These are phyloP conservation scores for Cyclotella baltica DNA, from an alignment of 108 stramenopile genomes.

Conservation along the genomic window DNA sequence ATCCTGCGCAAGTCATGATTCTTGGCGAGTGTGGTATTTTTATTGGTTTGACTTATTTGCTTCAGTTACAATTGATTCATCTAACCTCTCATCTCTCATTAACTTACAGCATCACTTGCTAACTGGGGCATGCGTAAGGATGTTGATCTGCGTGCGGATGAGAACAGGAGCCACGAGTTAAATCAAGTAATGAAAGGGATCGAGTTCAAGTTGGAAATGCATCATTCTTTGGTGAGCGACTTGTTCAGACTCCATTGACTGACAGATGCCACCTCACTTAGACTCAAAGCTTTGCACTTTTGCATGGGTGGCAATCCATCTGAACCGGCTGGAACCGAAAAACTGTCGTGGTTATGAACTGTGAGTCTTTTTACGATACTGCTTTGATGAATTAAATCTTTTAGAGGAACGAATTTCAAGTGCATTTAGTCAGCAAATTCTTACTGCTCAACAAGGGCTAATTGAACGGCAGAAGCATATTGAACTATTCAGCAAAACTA, in stretches of 20 bases:
- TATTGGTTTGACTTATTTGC: too few species aligned
- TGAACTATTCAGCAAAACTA: conserved; percentile 77
- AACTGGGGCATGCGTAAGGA: conserved; percentile 93
- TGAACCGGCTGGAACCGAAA: conserved; percentile 99
- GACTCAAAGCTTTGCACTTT: conserved; percentile 96
- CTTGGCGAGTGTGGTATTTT: conserved; percentile 18
- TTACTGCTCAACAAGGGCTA: conserved; percentile 95
- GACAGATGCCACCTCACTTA: conserved; percentile 98
- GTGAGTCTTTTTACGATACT: conserved; percentile 91
- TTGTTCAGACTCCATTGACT: conserved; percentile 98
- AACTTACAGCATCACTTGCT: conserved; percentile 87
- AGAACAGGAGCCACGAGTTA: conserved; percentile 55
- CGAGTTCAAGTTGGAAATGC: conserved; percentile 92
- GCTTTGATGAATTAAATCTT: conserved; percentile 99
- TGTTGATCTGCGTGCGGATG: conserved; percentile 63
- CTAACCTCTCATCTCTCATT: too few species aligned
- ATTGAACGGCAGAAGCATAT: conserved; percentile 71
- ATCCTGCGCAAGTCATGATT: conserved; percentile 96
- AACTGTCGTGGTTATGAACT: conserved; percentile 99
- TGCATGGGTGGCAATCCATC: conserved; percentile 98
- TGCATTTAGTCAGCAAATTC: conserved; percentile 98
- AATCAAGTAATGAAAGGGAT: conserved; percentile 53
- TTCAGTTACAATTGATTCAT: too few species aligned
- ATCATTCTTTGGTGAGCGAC: conserved; percentile 93
- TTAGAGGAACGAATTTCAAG: conserved; percentile 96